A percentile compares a stretch with the other conserved stretches of the same genome.
phyloP scores from a whole-genome alignment of 2,329 filamentous ascomycete genomes.

The Dichotomopilus funicola region DNA sequence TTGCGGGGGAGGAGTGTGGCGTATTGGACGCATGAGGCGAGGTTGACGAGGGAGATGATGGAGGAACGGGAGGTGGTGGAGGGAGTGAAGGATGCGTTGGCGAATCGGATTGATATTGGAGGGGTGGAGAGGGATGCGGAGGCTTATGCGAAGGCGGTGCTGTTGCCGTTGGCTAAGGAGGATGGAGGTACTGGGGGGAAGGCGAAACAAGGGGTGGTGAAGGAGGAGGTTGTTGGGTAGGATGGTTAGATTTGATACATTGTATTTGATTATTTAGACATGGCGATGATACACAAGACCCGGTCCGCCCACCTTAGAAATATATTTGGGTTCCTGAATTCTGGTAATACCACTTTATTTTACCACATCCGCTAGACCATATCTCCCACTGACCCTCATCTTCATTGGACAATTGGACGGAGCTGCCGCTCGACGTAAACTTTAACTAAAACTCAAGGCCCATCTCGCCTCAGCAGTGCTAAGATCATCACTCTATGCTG shows the following conservation, averaged over 20 bases:
- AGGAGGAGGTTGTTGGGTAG: slow-evolving; percentile 11
- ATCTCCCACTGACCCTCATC: too few relatives aligned
- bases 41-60: slow-evolving; percentile 66
- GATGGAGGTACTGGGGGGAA: not conserved
- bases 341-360: too few relatives aligned
- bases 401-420: too few relatives aligned
- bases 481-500: too few relatives aligned
- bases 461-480: too few relatives aligned
- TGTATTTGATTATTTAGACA: not conserved
- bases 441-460: too few relatives aligned
- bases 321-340: too few relatives aligned
- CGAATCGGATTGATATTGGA: slow-evolving; percentile 56
- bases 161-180: slow-evolving; percentile 24
- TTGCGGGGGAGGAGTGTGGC: slow-evolving; percentile 58
- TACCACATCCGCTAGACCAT: too few relatives aligned
- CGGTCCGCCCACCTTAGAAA: too few relatives aligned
- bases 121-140: slow-evolving; percentile 59
- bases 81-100: slow-evolving; percentile 61
- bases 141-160: slow-evolving; percentile 45
- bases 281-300: too few relatives aligned
- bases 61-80: slow-evolving; percentile 71
- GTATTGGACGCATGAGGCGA: slow-evolving; percentile 78
- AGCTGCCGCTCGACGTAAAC: too few relatives aligned
- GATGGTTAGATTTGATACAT: not conserved
- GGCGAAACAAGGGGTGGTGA: not conserved